Evolutionary conservation across 2,329 filamentous ascomycete genomes (phyloP).

Genomic region (Fusarium pseudoanthophilum): DNA sequence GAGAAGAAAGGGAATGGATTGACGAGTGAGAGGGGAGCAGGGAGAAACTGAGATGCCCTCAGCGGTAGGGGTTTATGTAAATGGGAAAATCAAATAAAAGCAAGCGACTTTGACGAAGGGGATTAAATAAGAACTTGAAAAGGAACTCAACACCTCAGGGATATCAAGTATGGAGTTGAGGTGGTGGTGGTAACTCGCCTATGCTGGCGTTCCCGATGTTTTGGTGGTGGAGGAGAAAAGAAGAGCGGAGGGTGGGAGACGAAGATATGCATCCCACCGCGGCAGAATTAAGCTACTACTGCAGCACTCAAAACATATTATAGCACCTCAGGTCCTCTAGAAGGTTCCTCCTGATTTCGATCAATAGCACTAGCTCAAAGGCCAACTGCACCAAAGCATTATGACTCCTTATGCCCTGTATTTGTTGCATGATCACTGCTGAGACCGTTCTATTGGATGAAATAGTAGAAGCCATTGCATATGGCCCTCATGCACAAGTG

Average conservation of each 20-base stretch:
- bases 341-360: not conserved
- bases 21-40: not conserved
- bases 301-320: not conserved
- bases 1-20: not conserved
- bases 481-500: not conserved
- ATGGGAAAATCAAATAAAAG: not conserved
- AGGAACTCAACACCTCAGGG: no score
- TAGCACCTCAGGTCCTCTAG: not conserved
- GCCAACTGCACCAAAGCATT: not conserved
- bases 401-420: not conserved
- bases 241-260: conserved; percentile 1
- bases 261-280: not conserved
- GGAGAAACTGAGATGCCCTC: not conserved
- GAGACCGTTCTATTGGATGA: no score
- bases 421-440: not conserved
- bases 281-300: not conserved
- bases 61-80: not conserved
- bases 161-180: not conserved
- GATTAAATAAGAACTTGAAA: no score
- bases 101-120: not conserved
- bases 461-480: not conserved
- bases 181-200: not conserved
- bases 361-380: not conserved
- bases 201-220: not conserved
- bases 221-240: conserved; percentile 1